phyloP scores from a whole-genome alignment of 495 filamentous ascomycete genomes.

The Copromyces sp. region DNA sequence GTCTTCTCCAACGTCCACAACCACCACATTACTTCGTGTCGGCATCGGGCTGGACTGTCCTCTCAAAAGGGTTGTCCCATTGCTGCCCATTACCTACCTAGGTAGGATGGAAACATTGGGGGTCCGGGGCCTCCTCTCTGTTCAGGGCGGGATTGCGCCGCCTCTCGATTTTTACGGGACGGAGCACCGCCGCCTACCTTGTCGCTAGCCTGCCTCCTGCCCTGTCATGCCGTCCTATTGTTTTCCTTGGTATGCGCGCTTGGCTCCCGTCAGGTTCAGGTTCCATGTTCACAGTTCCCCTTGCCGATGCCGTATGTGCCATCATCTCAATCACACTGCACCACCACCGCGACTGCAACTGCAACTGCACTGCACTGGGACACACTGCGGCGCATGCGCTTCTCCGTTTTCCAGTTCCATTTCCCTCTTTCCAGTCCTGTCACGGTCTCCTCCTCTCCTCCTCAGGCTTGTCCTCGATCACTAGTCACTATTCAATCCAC shows the following conservation, averaged over 20 bases:
- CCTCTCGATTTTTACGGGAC: conserved; percentile 21
- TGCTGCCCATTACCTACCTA: background rate
- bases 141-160: conserved; percentile 9
- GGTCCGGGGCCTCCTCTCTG: background rate
- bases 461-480: background rate
- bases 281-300: background rate
- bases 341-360: background rate
- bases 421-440: background rate
- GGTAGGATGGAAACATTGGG: background rate
- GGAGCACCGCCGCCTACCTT: conserved; percentile 1
- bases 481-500: background rate
- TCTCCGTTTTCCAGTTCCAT: background rate
- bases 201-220: background rate
- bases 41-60: background rate
- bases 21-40: background rate
- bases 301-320: conserved; percentile 13
- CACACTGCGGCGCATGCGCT: background rate
- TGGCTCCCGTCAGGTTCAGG: background rate
- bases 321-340: conserved; percentile 9
- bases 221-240: conserved; percentile 9
- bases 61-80: background rate
- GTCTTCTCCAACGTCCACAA: background rate
- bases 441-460: background rate
- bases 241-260: conserved; percentile 14
- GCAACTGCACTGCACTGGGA: background rate